Evolutionary conservation across 2,329 filamentous ascomycete genomes (phyloP), one percentile per base, ranked within the genome.

Genomic region (Chrysoporthe cubensis): DNA sequence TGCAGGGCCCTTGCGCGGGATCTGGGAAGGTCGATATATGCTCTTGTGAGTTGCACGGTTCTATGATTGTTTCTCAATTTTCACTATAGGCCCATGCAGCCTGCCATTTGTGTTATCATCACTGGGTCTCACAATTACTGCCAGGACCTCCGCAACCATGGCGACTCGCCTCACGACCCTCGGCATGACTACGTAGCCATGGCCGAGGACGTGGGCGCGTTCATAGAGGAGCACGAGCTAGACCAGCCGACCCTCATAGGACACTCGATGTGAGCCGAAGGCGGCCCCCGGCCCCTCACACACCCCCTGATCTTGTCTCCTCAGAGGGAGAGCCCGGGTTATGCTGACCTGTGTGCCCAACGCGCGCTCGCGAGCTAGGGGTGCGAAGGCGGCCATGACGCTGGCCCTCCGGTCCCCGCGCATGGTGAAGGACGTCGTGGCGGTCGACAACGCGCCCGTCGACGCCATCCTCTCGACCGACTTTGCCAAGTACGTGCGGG

Each of bases 401-500:
- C 83, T 97, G 68, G 93, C 93, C 3, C 86, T 98, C 46, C 83
- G 86, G 56, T 85, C 88, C 0, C 92, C 93, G 0, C 81, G 87
- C 6, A 80, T 89, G 2, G 85, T 97, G 68, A 83, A 85, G 18
- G 88, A 90, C 73, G 82, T 98, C 63, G 86, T 97, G 40, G 86
- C 93, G 1, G 94, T 98, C 14, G 95, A 98, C 81, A 98, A 98
- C 76, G 93, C 94, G 4, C 95, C 95, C 2, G 85, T 97, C 9
- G 93, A 96, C 76, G 91, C 91, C 16, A 85, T 87, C 0, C 84
- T 98, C 3, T 86, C 87, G 71, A 88, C 86, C 71, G 88, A 91
- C 75, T 98, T 98, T 76, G 87, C 84, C 3, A 88, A 87, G 70
- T 98, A 97, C 79, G 85, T 97, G 32, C 87, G 88, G 64, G 95